Evolutionary conservation across 345 rosid species (phyloP).

Genomic region (Boechera divaricarpa): DNA sequence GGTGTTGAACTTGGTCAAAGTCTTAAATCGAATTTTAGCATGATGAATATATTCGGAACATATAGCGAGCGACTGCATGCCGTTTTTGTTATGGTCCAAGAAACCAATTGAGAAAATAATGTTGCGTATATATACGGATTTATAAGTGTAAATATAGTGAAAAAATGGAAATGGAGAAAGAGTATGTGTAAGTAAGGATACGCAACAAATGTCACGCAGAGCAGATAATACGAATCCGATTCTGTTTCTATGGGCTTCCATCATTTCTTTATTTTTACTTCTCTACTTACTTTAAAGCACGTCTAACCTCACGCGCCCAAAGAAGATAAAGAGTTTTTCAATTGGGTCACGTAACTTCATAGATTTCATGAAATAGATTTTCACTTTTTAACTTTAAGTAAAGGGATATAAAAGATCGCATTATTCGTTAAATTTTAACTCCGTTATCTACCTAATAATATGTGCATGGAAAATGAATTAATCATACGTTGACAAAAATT

Average conservation of each 20-base stretch:
- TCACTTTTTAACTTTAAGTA: background rate
- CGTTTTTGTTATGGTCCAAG: slow-evolving; percentile 25
- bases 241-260: slow-evolving; percentile 45
- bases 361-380: slow-evolving; percentile 15
- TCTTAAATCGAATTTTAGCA: background rate
- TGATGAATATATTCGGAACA: background rate
- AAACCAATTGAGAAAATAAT: background rate
- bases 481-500: slow-evolving; percentile 36
- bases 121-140: background rate
- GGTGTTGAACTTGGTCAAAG: background rate
- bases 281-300: slow-evolving; percentile 26
- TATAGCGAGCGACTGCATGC: slow-evolving; percentile 12
- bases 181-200: slow-evolving; percentile 33
- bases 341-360: slow-evolving; percentile 34
- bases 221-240: slow-evolving; percentile 43
- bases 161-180: slow-evolving; percentile 27
- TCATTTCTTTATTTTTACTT: slow-evolving; percentile 35
- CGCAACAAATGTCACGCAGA: slow-evolving; percentile 43
- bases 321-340: slow-evolving; percentile 27
- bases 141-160: slow-evolving; percentile 16
- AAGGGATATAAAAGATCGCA: background rate
- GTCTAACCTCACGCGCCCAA: slow-evolving; percentile 33
- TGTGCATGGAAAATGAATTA: slow-evolving; percentile 24
- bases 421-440: background rate
- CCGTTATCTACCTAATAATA: slow-evolving; percentile 3